A percentile compares a stretch with the other conserved stretches of the same genome.
These are phyloP conservation scores for Phaeosphaeriaceae sp. DNA, from an alignment of 2,329 filamentous ascomycete genomes.

Conservation along the genomic window DNA sequence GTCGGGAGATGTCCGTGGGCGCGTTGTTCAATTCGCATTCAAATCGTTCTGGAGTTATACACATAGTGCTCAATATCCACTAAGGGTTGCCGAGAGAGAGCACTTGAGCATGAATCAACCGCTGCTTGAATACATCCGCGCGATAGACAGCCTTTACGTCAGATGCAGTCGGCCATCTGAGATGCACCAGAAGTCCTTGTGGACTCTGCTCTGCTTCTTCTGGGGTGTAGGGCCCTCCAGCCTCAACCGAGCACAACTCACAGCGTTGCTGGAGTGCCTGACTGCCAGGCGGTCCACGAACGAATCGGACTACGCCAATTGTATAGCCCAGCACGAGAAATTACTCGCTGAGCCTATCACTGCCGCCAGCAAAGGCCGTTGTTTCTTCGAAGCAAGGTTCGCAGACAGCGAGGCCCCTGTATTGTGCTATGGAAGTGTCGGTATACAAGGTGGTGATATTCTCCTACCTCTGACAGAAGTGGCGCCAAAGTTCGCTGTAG, in stretches of 20 bases:
- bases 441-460: not conserved
- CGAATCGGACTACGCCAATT: not conserved
- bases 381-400: not conserved
- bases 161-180: not conserved
- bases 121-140: not conserved
- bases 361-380: not conserved
- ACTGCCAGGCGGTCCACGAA: not conserved
- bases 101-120: not conserved
- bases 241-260: not conserved
- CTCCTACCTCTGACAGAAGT: not conserved
- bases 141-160: not conserved
- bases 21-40: not conserved
- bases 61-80: too few species aligned
- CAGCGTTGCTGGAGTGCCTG: not conserved
- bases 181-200: too few species aligned
- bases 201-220: not conserved
- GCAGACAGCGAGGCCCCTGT: not conserved
- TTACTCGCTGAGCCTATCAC: not conserved
- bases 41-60: not conserved
- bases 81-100: not conserved
- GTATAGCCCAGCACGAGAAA: not conserved
- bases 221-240: not conserved
- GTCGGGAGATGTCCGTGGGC: not conserved
- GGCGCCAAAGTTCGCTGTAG: not conserved
- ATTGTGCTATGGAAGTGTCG: not conserved